Conservation (phyloP, 73 alveolate species). For the Halteria grandinella region DNA sequence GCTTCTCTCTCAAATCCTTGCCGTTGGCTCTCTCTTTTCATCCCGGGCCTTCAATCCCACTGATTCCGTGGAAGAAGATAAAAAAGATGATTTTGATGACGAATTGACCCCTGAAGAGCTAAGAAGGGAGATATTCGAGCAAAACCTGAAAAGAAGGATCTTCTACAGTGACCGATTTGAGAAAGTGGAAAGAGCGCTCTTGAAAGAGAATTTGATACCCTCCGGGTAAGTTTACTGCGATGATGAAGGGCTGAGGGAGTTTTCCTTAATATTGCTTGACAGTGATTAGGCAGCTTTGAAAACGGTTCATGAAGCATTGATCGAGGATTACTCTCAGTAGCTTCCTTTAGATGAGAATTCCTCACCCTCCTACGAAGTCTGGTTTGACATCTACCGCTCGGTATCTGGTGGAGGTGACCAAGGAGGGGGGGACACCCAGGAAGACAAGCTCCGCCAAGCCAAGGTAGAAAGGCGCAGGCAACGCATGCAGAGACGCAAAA, state of each 20-base stretch:
- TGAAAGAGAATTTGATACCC: constrained; percentile 34
- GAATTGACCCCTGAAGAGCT: constrained; percentile 24
- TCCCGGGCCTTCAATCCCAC: background rate
- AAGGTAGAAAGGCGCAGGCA: constrained; percentile 14
- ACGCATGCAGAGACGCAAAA: background rate
- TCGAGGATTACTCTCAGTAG: constrained; percentile 16
- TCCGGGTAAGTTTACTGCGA: constrained; percentile 22
- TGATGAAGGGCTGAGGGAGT: constrained; percentile 1
- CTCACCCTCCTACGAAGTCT: no score
- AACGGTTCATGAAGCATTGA: background rate
- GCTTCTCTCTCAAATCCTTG: constrained; percentile 31
- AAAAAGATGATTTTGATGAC: background rate
- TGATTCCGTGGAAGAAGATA: background rate
- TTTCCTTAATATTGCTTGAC: background rate
- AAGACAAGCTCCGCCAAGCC: background rate
- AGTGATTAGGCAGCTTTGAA: background rate
- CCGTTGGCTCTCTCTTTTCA: constrained; percentile 48
- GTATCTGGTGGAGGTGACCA: background rate
- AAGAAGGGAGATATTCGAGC: constrained; percentile 30
- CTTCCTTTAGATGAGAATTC: no score
- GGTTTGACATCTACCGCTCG: constrained; percentile 51
- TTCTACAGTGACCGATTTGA: constrained; percentile 50
- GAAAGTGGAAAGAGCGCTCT: constrained; percentile 52
- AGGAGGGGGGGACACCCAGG: background rate
- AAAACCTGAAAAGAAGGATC: constrained; percentile 45